A percentile compares a stretch with the other conserved stretches of the same genome.
phyloP scores from a whole-genome alignment of 306 rosid genomes.

The Cicer arietinum region DNA sequence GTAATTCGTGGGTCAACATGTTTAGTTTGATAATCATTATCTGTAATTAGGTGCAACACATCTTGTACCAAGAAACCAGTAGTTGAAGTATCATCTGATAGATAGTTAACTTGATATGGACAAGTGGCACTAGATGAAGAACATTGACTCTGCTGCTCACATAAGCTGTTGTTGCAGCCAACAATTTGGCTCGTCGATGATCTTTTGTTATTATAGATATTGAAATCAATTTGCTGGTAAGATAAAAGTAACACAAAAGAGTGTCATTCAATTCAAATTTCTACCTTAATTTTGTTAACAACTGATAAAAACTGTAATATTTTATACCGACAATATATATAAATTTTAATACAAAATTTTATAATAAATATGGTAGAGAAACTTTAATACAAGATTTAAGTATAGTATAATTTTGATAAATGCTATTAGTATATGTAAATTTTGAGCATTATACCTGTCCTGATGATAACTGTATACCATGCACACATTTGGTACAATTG shows the following conservation, averaged over 20 bases:
- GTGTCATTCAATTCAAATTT: slow-evolving; percentile 42
- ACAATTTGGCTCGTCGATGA: slow-evolving; percentile 74
- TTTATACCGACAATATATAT: no score
- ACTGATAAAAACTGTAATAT: background rate
- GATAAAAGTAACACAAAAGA: slow-evolving; percentile 35
- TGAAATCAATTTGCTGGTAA: slow-evolving; percentile 55
- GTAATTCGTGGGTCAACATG: slow-evolving; percentile 55
- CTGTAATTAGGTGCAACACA: slow-evolving; percentile 71
- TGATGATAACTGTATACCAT: slow-evolving; percentile 11
- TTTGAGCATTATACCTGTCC: slow-evolving; percentile 50
- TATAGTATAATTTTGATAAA: background rate
- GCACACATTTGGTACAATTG: slow-evolving; percentile 71
- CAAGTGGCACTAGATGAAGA: slow-evolving; percentile 59
- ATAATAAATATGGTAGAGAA: no score
- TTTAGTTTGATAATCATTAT: slow-evolving; percentile 49
- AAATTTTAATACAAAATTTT: background rate
- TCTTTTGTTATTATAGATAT: slow-evolving; percentile 62
- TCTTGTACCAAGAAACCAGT: slow-evolving; percentile 81
- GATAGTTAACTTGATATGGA: slow-evolving; percentile 61
- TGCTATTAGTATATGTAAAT: background rate
- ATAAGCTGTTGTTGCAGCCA: slow-evolving; percentile 69
- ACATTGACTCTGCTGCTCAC: slow-evolving; percentile 55
- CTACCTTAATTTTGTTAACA: slow-evolving; percentile 13
- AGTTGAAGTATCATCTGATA: slow-evolving; percentile 70
- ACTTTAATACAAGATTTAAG: no score